Base-by-base conservation (phyloP, 805 yeast genomes). In the Pichia heedii region DNA sequence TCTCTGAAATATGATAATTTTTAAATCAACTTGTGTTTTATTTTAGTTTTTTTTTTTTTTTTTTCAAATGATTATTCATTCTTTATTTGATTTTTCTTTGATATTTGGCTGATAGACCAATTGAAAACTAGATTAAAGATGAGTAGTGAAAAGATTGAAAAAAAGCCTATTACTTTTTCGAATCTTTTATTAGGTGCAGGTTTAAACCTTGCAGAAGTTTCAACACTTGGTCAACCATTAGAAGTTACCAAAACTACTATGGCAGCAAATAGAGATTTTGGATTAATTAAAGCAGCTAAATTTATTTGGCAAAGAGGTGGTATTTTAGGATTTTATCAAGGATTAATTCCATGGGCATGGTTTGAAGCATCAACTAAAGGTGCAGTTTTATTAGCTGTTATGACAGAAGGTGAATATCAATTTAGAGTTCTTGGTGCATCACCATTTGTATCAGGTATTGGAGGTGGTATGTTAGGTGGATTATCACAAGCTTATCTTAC, bases 331-430 rank as follows among this genome's bases (percentile, higher is more conserved):
- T 93, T 89, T 68, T 93, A 89, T 67, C 98, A 93, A 65, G 98
- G 98, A 27, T 73, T 93, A 60, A 89, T 90, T 51, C 98, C 98
- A 38, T 93, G 98, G 98, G 98, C 97, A 7, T 89, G 97, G 97
- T 84, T 93, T 54, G 98, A 90, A 66, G 98, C 96, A 10, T 84
- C 96, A n/a, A 93, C 98, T 32, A 93, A 93, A 65, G 98, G 98
- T 62, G 97, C 97, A 5, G 96, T 89, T 8, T 71, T 93, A 44
- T 71, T 93, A 53, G 93, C 93, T 56, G 96, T 88, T 29, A 82
- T 95, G 37, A 79, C 94, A 37, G 97, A 93, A 61, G 84, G 88
- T 41, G 97, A 93, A 66, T 86, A 85, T 63, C 75, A 74, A 39
- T 77, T 81, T 55, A 79, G 73, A 56, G 65, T 62, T 29, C 47